Percentiles rank a stretch among this genome's conserved stretches.
Evolutionary conservation across 441 rosid species (phyloP).

Genomic region (Brassica balearica): DNA sequence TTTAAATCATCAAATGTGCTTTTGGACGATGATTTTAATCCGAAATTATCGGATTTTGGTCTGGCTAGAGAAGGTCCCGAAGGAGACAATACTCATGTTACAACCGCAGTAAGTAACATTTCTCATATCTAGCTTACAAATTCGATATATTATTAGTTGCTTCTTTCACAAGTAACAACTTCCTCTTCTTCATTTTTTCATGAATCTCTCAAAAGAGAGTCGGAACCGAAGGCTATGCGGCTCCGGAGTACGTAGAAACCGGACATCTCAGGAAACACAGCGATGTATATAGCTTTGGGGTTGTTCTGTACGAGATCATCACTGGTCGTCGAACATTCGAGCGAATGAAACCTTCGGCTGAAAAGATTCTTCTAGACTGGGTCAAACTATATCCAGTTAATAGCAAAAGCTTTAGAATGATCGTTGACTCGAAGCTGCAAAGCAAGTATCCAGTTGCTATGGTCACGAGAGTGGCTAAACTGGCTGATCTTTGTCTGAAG

Average conservation of each 20-base stretch:
- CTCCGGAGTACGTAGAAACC: conserved; percentile 1
- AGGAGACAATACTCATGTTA: conserved; percentile 15
- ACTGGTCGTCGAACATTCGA: not conserved
- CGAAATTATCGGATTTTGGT: conserved; percentile 68
- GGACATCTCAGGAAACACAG: not conserved
- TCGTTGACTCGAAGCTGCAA: not conserved
- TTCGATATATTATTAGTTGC: not conserved
- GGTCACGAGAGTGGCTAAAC: not conserved
- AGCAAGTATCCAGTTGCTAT: not conserved
- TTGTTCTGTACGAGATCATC: not conserved
- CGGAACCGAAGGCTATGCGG: not conserved
- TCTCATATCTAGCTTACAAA: not conserved
- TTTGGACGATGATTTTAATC: conserved; percentile 50
- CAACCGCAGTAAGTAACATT: conserved; percentile 20
- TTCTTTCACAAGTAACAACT: conserved; percentile 29
- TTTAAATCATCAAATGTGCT: conserved; percentile 69
- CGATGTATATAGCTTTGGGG: not conserved
- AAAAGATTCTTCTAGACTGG: conserved; percentile 1
- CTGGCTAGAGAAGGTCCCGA: conserved; percentile 31
- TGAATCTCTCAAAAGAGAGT: not conserved
- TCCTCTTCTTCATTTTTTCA: not conserved
- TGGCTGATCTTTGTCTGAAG: not conserved
- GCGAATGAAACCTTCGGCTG: not conserved
- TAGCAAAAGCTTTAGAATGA: not conserved
- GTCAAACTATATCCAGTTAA: not conserved